Percentiles rank a stretch among this genome's conserved stretches.
phyloP scores from a whole-genome alignment of 2,329 filamentous ascomycete genomes.

The Grosmannia serpens region DNA sequence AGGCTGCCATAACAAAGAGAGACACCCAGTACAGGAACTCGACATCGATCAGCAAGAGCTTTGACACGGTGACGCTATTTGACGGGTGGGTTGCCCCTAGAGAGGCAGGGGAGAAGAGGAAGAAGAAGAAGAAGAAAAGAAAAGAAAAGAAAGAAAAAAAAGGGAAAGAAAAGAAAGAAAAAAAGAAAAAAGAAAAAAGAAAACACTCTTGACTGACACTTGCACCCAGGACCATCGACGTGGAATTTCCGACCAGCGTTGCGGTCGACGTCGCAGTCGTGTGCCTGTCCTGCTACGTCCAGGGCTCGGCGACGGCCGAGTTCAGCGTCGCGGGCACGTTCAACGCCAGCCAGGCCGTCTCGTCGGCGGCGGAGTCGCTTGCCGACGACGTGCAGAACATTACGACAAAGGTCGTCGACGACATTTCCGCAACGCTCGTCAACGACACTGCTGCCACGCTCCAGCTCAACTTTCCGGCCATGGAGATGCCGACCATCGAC shows the following conservation, averaged over 20 bases:
- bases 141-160: not conserved
- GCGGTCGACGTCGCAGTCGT: not conserved
- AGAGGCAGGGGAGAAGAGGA: too few relatives aligned
- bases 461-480: slow-evolving; percentile 5
- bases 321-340: slow-evolving; percentile 2
- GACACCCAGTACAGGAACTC: slow-evolving; percentile 1
- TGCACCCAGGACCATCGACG: not conserved
- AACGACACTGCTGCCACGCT: not conserved
- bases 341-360: not conserved
- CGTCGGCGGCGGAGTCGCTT: not conserved
- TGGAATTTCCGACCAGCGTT: not conserved
- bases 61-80: slow-evolving; percentile 3
- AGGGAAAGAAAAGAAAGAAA: not conserved
- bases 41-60: slow-evolving; percentile 9
- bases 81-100: not conserved
- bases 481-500: slow-evolving; percentile 15
- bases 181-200: too few relatives aligned
- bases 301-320: not conserved
- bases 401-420: slow-evolving; percentile 20
- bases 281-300: slow-evolving; percentile 9
- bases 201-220: not conserved
- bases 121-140: too few relatives aligned
- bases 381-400: not conserved
- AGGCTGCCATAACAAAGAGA: not conserved
- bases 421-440: slow-evolving; percentile 20